Conservation (phyloP, 2,329 filamentous ascomycete species). For the Hypoxylon sp. region DNA sequence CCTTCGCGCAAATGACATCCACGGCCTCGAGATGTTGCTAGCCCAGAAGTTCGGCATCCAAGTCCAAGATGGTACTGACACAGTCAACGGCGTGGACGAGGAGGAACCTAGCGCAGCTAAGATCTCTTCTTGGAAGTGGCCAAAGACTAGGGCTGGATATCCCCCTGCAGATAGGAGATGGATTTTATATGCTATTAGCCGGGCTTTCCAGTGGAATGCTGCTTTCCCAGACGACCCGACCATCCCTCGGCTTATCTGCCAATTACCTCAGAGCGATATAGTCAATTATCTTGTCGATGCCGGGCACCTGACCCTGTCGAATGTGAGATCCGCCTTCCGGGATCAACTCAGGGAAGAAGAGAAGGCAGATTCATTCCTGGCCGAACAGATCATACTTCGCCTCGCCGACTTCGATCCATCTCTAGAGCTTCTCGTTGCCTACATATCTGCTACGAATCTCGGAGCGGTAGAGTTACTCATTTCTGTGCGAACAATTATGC, state of each 20-base stretch:
- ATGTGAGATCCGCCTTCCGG: constrained; percentile 71
- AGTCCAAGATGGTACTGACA: constrained; percentile 48
- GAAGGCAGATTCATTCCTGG: constrained; percentile 63
- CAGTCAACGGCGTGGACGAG: constrained; percentile 43
- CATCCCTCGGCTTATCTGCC: constrained; percentile 57
- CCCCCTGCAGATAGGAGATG: constrained; percentile 74
- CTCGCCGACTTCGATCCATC: constrained; percentile 77
- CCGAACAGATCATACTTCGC: constrained; percentile 73
- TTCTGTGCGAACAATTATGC: constrained; percentile 76
- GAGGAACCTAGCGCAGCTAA: constrained; percentile 36
- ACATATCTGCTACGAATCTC: constrained; percentile 76
- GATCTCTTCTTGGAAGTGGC: constrained; percentile 66
- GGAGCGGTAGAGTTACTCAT: constrained; percentile 76
- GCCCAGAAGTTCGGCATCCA: constrained; percentile 65
- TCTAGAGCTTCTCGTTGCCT: constrained; percentile 75
- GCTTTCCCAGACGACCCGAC: constrained; percentile 61
- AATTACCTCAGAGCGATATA: constrained; percentile 67
- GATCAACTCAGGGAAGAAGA: constrained; percentile 62
- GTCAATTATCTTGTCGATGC: constrained; percentile 72
- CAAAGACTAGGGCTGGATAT: constrained; percentile 61
- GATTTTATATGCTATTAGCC: constrained; percentile 74
- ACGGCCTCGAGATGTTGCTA: constrained; percentile 65
- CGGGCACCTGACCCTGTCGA: constrained; percentile 72
- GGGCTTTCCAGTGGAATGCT: constrained; percentile 70
- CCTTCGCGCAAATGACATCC: constrained; percentile 62